Percentiles rank a stretch among this genome's conserved stretches.
phyloP scores from a whole-genome alignment of 2,329 filamentous ascomycete genomes.

The Pseudodiploospora longispora region DNA sequence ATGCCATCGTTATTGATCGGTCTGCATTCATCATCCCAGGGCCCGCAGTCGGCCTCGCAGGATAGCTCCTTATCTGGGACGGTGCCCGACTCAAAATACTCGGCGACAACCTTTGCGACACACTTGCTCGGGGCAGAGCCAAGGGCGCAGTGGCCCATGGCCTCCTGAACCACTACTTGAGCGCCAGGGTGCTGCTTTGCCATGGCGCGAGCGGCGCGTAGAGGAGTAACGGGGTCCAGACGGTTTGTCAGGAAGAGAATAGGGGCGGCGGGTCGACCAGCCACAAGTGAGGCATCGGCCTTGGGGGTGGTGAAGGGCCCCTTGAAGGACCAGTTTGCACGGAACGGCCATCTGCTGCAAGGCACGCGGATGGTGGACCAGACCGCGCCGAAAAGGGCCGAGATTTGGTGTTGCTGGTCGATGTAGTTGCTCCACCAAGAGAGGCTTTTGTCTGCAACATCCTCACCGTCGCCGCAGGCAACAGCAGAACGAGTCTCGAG shows the following conservation, averaged over 20 bases:
- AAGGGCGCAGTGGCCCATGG: slow-evolving; percentile 19
- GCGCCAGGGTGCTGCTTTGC: slow-evolving; percentile 19
- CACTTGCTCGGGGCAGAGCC: slow-evolving; percentile 11
- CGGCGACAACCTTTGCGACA: slow-evolving; percentile 12
- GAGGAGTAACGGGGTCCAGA: slow-evolving; percentile 39
- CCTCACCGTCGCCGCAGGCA: slow-evolving; percentile 28
- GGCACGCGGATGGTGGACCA: slow-evolving; percentile 30
- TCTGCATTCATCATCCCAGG: slow-evolving; percentile 11
- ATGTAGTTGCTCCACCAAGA: slow-evolving; percentile 24
- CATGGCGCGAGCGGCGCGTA: slow-evolving; percentile 26
- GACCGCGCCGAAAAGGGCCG: slow-evolving; percentile 21
- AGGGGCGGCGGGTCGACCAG: slow-evolving; percentile 30
- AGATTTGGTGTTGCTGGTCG: slow-evolving; percentile 16
- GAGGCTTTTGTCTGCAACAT: slow-evolving; percentile 12
- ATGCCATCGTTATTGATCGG: neutral
- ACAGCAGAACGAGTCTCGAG: slow-evolving; percentile 19
- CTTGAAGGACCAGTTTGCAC: slow-evolving; percentile 32
- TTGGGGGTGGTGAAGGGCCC: slow-evolving; percentile 24
- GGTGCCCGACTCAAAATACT: slow-evolving; percentile 21
- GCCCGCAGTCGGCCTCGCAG: slow-evolving; percentile 10
- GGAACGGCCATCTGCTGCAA: slow-evolving; percentile 31
- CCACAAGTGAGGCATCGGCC: slow-evolving; percentile 13
- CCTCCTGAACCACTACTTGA: slow-evolving; percentile 21
- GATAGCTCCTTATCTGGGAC: slow-evolving; percentile 14
- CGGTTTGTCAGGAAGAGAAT: slow-evolving; percentile 35